Conservation (phyloP, 2,329 filamentous ascomycete genomes). For the Exophiala viscosa region DNA sequence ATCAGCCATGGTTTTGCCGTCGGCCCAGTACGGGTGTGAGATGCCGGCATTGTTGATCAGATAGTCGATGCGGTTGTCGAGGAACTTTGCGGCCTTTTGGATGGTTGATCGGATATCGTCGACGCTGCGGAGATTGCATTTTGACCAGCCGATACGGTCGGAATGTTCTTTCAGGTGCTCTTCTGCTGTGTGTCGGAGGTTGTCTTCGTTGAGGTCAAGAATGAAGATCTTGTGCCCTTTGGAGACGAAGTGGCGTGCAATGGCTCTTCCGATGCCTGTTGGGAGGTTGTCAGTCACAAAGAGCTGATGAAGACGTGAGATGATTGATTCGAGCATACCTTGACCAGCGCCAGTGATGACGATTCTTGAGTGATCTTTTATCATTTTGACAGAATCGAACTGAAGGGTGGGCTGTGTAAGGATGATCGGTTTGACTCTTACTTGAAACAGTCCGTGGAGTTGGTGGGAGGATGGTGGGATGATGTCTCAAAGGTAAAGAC, state of each 20-base stretch:
- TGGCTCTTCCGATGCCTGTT: conserved; percentile 43
- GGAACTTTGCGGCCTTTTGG: conserved; percentile 35
- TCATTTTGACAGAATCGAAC: conserved; percentile 1
- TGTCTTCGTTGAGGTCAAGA: conserved; percentile 42
- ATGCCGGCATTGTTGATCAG: conserved; percentile 42
- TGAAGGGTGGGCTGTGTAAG: no score
- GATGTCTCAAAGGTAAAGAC: no score
- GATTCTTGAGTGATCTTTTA: conserved; percentile 14
- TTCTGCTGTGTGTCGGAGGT: conserved; percentile 37
- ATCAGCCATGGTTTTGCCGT: conserved; percentile 47
- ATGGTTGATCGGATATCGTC: conserved; percentile 37
- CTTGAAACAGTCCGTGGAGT: no score
- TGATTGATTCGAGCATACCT: conserved; percentile 9
- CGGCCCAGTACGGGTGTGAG: conserved; percentile 39
- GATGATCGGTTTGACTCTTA: no score
- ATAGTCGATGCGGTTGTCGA: conserved; percentile 39
- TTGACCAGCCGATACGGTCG: conserved; percentile 34
- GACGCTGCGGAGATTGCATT: conserved; percentile 43
- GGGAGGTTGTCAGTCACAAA: neutral
- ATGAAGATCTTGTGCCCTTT: conserved; percentile 46
- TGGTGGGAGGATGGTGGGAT: no score
- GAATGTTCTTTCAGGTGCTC: conserved; percentile 32
- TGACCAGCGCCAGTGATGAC: conserved; percentile 22
- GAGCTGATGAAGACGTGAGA: no score
- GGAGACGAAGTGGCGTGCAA: conserved; percentile 42